Base-by-base conservation (phyloP, 1,284 basidiomycete genomes). In the Violaceomyces palustris region DNA sequence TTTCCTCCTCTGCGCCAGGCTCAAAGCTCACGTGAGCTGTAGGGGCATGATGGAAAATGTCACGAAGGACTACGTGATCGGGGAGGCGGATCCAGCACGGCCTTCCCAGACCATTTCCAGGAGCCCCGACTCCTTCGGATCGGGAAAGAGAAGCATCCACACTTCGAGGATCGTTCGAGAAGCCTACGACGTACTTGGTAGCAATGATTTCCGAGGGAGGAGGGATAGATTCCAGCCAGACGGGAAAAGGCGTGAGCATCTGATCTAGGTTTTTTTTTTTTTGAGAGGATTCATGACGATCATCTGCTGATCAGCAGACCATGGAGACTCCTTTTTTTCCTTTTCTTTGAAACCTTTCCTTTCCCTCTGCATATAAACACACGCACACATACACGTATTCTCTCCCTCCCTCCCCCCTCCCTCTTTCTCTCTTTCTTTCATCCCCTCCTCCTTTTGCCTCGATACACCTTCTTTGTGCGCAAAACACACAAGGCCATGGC, bases 1-100 rank as follows among this genome's bases (percentile, higher is more conserved):
- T 3, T 96, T 98, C 76, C 76, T 98, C 54, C 80, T 97, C 12
- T 93, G 93, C 35, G 84, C 89, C 12, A 79, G 87, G 42, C 77
- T 97, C 27, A 80, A 81, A 32, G 88, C 88, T 12, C 79, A 78
- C 2, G 83, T 97, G 15, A 81, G 88, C 67, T 87, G 87, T 53
- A 79, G 78, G 64, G 75, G 72, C 17, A 75, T 96, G 25, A 64
- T 69, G 27, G 45, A 61, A 28, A 32, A 42, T 11, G 43, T 67
- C 8, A 54, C 57, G 24, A 14, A 26, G 19, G 38, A 39, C 7
- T 55, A n/a, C n/a, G n/a, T n/a, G n/a, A n/a, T n/a, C n/a, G n/a
- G n/a, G n/a, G n/a, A n/a, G n/a, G n/a, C n/a, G n/a, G n/a, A n/a
- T n/a, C n/a, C n/a, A n/a, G n/a, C n/a, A n/a, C n/a, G n/a, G n/a